Evolutionary conservation across 148 eudicot genomes (phyloP).

Genomic region (Dysphania ambrosioides): DNA sequence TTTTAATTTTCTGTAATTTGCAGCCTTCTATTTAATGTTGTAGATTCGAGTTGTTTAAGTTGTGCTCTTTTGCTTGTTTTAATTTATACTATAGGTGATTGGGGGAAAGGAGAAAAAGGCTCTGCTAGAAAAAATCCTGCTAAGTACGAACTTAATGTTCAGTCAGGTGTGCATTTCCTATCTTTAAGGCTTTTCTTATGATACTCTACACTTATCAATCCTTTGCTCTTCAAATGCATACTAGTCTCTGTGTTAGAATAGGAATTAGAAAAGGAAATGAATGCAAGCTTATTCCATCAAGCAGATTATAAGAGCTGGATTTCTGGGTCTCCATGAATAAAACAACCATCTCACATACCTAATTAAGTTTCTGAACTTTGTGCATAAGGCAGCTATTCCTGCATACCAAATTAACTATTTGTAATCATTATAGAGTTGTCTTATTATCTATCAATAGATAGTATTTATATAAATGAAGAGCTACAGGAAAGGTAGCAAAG

Average conservation of each 20-base stretch:
- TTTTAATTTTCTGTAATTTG: slow-evolving; percentile 7
- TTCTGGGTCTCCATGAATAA: background rate
- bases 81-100: slow-evolving; percentile 69
- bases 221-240: background rate
- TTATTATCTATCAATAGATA: background rate
- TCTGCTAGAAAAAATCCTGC: slow-evolving; percentile 39
- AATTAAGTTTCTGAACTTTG: background rate
- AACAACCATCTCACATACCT: background rate
- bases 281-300: too few relatives aligned
- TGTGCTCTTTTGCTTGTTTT: slow-evolving; percentile 33
- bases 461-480: background rate
- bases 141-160: slow-evolving; percentile 45
- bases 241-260: background rate
- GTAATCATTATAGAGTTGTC: too few relatives aligned
- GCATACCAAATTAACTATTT: too few relatives aligned
- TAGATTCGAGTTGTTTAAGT: background rate
- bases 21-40: background rate
- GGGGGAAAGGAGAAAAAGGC: slow-evolving; percentile 54
- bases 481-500: background rate
- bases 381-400: background rate
- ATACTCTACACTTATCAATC: background rate
- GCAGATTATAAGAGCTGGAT: background rate
- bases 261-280: too few relatives aligned
- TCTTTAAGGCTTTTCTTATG: background rate
- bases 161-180: slow-evolving; percentile 46